Base-by-base conservation (phyloP, 176 grass and related monocot species). In the Elaeis guineensis region DNA sequence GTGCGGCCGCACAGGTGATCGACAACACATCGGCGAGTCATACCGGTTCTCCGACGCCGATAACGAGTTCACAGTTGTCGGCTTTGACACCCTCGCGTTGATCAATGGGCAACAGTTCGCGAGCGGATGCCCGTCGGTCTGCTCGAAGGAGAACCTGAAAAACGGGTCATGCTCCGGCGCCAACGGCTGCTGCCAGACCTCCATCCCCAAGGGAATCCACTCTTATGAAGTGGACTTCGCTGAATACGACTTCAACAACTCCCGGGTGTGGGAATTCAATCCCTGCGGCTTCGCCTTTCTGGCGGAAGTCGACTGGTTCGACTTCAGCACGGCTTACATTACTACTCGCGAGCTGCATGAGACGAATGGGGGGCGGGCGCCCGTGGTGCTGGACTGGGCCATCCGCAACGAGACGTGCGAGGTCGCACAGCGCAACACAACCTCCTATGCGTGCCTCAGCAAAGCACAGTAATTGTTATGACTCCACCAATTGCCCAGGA, bases 41-140 rank as follows among this genome's bases (percentile, higher is more conserved):
- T 28, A 63, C 75, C 74, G 79, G 55, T 69, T 89, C 67, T 86
- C 84, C 29, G 75, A 86, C 72, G 55, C 54, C 5, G 63, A 29
- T 50, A 95, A 95, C 79, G 20, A 78, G 62, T 75, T 90, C 80
- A 80, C 80, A 15, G 82, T 86, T 32, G 17, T 95, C 49, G 90
- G 90, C 6, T 95, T 86, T 74, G 77, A 83, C 65, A 72, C 79
- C 4, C 39, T 86, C 8, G 86, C 79, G 17, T 95, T 75, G 30
- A 78, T 86, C 62, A 2, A 22, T 3, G 77, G 63, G 5, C 7
- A 24, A 19, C 64, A 70, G 17, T 85, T 73, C 65, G 51, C 19
- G 25, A 83, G 70, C 0, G 82, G 82, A 0, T 95, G 90, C 63
- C 0, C 49, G 4, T 60, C 62, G 5, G 16, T n/a, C 44, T 80